A percentile compares a stretch with the other conserved stretches of the same genome.
Conservation (phyloP, 139 green algal species). For the Cymbomonas tetramitiformis region DNA sequence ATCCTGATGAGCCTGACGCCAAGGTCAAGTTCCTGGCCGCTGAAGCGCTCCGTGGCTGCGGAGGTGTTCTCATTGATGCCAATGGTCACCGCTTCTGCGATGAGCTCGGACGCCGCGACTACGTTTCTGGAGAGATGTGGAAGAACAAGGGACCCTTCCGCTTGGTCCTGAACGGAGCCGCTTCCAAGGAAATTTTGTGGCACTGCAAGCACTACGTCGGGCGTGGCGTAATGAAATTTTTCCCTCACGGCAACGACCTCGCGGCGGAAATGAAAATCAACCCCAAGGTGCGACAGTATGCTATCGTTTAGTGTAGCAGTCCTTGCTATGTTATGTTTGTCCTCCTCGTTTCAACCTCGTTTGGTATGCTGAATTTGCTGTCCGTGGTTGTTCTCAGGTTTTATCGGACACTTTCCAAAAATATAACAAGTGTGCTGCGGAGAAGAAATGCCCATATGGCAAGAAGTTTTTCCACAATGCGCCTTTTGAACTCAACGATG, state of each 20-base stretch:
- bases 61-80: constrained; percentile 32
- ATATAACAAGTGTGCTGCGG: constrained; percentile 18
- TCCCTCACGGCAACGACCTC: constrained; percentile 12
- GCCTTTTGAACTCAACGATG: constrained; percentile 26
- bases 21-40: constrained; percentile 38
- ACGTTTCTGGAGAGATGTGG: constrained; percentile 29
- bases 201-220: constrained; percentile 32
- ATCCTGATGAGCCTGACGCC: constrained; percentile 29
- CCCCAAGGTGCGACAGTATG: no score
- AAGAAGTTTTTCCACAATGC: constrained; percentile 37
- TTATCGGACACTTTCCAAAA: constrained; percentile 24
- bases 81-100: constrained; percentile 35
- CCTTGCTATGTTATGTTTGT: no score
- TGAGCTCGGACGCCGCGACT: constrained; percentile 33
- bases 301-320: no score
- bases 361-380: no score
- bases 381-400: no score
- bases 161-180: constrained; percentile 26
- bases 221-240: constrained; percentile 27
- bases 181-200: constrained; percentile 27
- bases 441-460: constrained; percentile 24
- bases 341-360: constrained; percentile 13
- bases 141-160: constrained; percentile 28
- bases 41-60: constrained; percentile 33
- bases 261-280: constrained; percentile 17